phyloP scores from a whole-genome alignment of 495 filamentous ascomycete species.

The Xylaria venustula region DNA sequence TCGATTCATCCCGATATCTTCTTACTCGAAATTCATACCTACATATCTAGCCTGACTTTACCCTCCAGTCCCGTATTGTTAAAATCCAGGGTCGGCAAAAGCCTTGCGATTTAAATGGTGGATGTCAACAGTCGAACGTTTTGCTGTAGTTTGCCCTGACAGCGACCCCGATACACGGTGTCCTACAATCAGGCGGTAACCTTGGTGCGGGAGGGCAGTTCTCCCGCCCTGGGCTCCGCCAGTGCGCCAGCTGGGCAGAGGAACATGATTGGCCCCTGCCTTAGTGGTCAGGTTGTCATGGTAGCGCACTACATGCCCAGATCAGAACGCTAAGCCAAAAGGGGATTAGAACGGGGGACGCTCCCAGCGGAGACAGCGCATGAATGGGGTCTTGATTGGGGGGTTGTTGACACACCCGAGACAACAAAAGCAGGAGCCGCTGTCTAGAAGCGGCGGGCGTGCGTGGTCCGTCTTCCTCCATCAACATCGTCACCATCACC shows the following conservation, averaged over 20 bases:
- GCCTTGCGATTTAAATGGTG: slow-evolving; percentile 5
- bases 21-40: too few relatives aligned
- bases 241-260: neutral
- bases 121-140: neutral
- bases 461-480: slow-evolving; percentile 9
- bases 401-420: slow-evolving; percentile 16
- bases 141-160: too few relatives aligned
- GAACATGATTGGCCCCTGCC: neutral
- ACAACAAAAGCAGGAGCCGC: slow-evolving; percentile 13
- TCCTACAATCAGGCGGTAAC: too few relatives aligned
- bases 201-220: too few relatives aligned
- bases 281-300: slow-evolving; percentile 27
- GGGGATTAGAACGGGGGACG: slow-evolving; percentile 8
- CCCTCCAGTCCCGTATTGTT: too few relatives aligned
- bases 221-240: neutral
- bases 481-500: slow-evolving; percentile 11
- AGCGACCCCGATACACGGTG: too few relatives aligned
- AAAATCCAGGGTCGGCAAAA: too few relatives aligned
- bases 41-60: too few relatives aligned
- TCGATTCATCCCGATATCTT: too few relatives aligned
- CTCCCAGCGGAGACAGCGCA: slow-evolving; percentile 25
- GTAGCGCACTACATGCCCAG: slow-evolving; percentile 32
- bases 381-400: slow-evolving; percentile 23
- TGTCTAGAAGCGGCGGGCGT: slow-evolving; percentile 5
- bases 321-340: slow-evolving; percentile 11